Base-by-base conservation (phyloP, 148 eudicot species). In the Camellia lanceoleosa region DNA sequence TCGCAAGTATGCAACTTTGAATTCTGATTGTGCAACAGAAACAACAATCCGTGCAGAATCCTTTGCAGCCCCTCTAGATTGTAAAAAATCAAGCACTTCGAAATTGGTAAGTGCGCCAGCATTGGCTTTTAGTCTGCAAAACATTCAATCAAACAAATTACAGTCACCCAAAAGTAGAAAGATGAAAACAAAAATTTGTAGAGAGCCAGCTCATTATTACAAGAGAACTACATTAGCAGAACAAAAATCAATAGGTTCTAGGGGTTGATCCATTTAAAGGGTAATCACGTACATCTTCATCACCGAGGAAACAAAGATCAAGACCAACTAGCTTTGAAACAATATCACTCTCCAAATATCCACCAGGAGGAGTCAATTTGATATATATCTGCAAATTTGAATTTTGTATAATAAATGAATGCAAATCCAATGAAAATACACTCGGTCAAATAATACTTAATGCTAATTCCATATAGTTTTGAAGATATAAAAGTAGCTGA, bases 11-110 rank as follows among this genome's bases (percentile, higher is more conserved):
- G 46, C 55, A 78, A 94, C 97, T 89, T 88, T 90, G 68, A 81
- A 83, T 81, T 95, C 98, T 9, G 97, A 92, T 54, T 81, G 81
- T 49, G 87, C 80, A 2, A 89, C 64, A 8, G 89, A 71, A 62
- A 84, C 88, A 71, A 89, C 80, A 78, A 85, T 82, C 49, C 89
- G 75, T 20, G 89, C 77, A 76, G 88, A 77, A 66, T 89, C 91
- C 58, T 82, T 87, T 71, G 79, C 91, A 80, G 89, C 91, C 5
- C 91, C 91, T 83, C 88, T 85, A 41, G 87, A 83, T 43, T 85
- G 84, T 59, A 89, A 78, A 68, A 87, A 86, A 42, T 89, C 87
- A 7, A 89, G 88, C 58, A 89, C 87, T 80, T 89, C 91, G 41
- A 85, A 89, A 73, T 89, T 89, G 61, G 89, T 85, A 16, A 89